Percentiles rank a stretch among this genome's conserved stretches.
phyloP scores from a whole-genome alignment of 1,139 yeast genomes.

The Hansenula anomala region DNA sequence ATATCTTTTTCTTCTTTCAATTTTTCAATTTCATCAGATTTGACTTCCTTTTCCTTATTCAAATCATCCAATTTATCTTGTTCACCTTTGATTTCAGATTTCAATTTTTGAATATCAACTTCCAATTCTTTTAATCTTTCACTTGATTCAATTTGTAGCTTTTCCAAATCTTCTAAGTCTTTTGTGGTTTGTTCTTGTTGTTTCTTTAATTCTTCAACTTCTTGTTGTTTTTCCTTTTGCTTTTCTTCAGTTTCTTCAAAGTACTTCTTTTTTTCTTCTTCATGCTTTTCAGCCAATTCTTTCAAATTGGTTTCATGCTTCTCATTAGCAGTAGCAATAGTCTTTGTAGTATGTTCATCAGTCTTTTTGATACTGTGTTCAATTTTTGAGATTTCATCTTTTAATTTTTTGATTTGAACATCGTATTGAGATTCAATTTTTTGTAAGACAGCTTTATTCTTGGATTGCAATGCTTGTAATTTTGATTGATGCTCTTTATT shows the following conservation, averaged over 20 bases:
- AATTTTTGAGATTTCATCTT: constrained; percentile 14
- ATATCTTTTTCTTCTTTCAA: constrained; percentile 16
- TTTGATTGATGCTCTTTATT: constrained; percentile 13
- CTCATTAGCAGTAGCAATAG: constrained; percentile 12
- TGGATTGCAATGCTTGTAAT: constrained; percentile 11
- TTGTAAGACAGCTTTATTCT: constrained; percentile 13
- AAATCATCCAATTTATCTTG: constrained; percentile 14
- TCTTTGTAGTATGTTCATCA: constrained; percentile 9
- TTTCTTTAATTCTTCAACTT: constrained; percentile 17
- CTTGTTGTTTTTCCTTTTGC: constrained; percentile 13
- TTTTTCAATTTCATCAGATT: constrained; percentile 12
- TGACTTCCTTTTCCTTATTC: constrained; percentile 8
- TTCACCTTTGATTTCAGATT: constrained; percentile 10
- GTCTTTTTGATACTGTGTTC: constrained; percentile 13
- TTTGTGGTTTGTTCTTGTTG: constrained; percentile 15
- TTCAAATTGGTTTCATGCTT: constrained; percentile 12
- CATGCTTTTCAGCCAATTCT: constrained; percentile 17
- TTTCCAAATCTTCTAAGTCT: constrained; percentile 18
- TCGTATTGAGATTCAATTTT: constrained; percentile 15
- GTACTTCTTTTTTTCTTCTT: constrained; percentile 14
- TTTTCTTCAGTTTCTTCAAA: constrained; percentile 18
- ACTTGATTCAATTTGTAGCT: constrained; percentile 17
- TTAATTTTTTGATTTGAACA: constrained; percentile 14
- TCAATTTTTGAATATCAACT: constrained; percentile 14
- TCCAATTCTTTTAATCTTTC: constrained; percentile 15